phyloP scores from a whole-genome alignment of 805 yeast species.

The Starmerella geochares region DNA sequence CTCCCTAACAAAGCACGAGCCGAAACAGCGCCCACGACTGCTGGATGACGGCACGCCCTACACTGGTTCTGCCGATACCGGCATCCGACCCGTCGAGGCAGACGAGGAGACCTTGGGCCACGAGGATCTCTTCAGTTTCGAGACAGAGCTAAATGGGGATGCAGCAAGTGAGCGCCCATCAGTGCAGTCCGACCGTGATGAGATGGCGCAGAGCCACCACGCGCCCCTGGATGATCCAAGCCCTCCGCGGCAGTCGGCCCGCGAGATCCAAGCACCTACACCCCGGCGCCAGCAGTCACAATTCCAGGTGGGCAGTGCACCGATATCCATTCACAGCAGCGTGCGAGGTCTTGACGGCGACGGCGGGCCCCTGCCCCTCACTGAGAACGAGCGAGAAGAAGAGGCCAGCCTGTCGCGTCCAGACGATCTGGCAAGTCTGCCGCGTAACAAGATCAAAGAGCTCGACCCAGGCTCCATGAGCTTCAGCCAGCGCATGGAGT shows the following conservation, averaged over 20 bases:
- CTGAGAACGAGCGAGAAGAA: slow-evolving; percentile 2
- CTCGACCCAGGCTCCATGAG: slow-evolving; percentile 25
- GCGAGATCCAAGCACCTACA: no score
- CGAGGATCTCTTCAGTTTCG: slow-evolving; percentile 13
- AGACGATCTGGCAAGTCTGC: neutral
- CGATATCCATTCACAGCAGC: slow-evolving; percentile 14
- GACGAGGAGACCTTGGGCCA: neutral
- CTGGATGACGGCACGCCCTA: slow-evolving; percentile 1
- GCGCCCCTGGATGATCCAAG: neutral
- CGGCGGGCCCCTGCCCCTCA: slow-evolving; percentile 17
- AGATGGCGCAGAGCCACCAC: slow-evolving; percentile 2
- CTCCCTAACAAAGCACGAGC: neutral
- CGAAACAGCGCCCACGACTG: neutral
- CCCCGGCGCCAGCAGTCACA: neutral
- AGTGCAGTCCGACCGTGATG: neutral
- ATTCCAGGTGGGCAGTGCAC: slow-evolving; percentile 15
- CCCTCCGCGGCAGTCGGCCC: neutral
- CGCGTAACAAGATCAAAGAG: neutral
- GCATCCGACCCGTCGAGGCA: neutral
- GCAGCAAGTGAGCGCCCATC: neutral
- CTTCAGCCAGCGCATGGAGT: slow-evolving; percentile 27
- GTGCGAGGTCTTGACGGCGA: slow-evolving; percentile 16
- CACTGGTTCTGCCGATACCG: neutral
- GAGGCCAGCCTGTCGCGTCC: slow-evolving; percentile 2
- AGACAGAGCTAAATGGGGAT: slow-evolving; percentile 12